Conservation (phyloP, 441 rosid species). For the Mallotus japonicus region DNA sequence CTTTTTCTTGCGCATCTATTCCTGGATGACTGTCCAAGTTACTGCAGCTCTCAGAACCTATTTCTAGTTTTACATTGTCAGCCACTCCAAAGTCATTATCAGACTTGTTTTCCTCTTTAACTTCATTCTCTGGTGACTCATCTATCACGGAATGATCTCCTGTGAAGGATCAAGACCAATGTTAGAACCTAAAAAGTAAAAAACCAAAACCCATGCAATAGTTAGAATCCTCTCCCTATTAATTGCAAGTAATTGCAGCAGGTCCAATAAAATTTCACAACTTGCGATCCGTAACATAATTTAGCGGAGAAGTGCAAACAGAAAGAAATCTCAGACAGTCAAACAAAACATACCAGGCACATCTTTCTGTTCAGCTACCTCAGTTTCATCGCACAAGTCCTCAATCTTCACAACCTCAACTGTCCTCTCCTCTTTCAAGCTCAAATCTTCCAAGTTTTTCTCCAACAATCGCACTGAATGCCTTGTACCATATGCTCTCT, state of each 20-base stretch:
- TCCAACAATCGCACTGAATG: conserved; percentile 65
- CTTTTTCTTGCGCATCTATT: conserved; percentile 12
- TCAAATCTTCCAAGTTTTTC: conserved; percentile 53
- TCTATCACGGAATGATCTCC: conserved; percentile 29
- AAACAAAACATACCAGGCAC: conserved; percentile 37
- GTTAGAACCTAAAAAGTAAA: conserved; percentile 4
- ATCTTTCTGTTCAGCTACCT: conserved; percentile 25
- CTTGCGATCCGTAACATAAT: not conserved
- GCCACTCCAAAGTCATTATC: conserved; percentile 8
- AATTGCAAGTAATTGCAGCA: not conserved
- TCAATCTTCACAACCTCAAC: conserved; percentile 30
- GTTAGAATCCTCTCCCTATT: not conserved
- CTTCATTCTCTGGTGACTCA: conserved; percentile 25
- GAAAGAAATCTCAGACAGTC: not conserved
- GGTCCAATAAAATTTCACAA: too few relatives aligned
- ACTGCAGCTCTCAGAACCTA: conserved; percentile 8
- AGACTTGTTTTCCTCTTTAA: conserved; percentile 12
- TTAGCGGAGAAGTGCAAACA: not conserved
- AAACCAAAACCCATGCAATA: not conserved
- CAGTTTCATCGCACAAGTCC: conserved; percentile 19
- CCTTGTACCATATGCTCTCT: conserved; percentile 58
- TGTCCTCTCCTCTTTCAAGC: conserved; percentile 44
- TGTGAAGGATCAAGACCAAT: conserved; percentile 23
- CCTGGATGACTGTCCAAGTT: conserved; percentile 15
- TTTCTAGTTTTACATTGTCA: conserved; percentile 15